A percentile compares a stretch with the other conserved stretches of the same genome.
Evolutionary conservation across 2,329 filamentous ascomycete genomes (phyloP).

Genomic region (Xylariaceae sp.): DNA sequence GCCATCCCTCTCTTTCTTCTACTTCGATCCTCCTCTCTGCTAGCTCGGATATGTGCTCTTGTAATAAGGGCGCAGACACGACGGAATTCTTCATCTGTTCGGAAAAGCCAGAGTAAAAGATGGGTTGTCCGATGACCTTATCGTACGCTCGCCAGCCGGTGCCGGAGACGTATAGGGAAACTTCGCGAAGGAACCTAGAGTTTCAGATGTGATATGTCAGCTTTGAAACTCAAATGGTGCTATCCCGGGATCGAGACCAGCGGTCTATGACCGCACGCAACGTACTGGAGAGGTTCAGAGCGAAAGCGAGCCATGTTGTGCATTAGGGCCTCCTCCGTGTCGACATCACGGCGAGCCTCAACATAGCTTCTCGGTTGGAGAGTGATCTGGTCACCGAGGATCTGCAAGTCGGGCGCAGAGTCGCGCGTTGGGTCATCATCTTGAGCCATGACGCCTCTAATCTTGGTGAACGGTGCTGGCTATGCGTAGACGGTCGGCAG

Average conservation of each 20-base stretch:
- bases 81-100: constrained; percentile 83
- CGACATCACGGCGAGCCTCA: constrained; percentile 44
- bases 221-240: neutral
- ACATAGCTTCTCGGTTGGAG: constrained; percentile 69
- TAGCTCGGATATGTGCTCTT: constrained; percentile 68
- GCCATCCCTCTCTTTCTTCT: constrained; percentile 71
- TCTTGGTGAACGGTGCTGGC: neutral
- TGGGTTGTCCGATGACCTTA: constrained; percentile 80
- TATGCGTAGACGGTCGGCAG: too few relatives aligned
- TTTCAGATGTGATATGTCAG: constrained; percentile 11
- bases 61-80: constrained; percentile 70
- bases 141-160: constrained; percentile 96
- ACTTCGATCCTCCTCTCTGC: constrained; percentile 69
- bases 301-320: constrained; percentile 86
- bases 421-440: constrained; percentile 37
- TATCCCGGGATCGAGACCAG: neutral
- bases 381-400: constrained; percentile 69
- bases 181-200: constrained; percentile 80
- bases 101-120: constrained; percentile 89
- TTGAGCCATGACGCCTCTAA: constrained; percentile 31
- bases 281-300: constrained; percentile 56
- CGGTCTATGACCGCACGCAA: neutral
- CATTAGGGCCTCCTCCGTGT: constrained; percentile 66
- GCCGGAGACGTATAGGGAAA: constrained; percentile 88
- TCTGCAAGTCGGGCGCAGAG: constrained; percentile 71